Evolutionary conservation across 2,329 filamentous ascomycete genomes (phyloP).

Genomic region (Exophiala lecanii-corni): DNA sequence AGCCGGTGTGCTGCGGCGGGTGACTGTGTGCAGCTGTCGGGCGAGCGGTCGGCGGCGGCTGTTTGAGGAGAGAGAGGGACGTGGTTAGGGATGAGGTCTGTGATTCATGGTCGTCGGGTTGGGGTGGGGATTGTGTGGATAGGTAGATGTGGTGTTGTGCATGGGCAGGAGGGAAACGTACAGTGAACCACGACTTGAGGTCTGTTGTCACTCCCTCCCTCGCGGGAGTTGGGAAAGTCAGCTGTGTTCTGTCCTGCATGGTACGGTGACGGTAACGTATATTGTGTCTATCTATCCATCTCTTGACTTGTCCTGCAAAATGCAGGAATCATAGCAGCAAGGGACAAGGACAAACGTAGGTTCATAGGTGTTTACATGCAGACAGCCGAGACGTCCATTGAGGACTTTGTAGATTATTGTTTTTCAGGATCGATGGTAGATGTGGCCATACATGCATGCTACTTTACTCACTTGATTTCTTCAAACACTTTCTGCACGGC

Average conservation of each 20-base stretch:
- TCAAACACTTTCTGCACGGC: slow-evolving; percentile 47
- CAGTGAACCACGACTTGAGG: slow-evolving; percentile 78
- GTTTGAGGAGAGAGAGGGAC: slow-evolving; percentile 1
- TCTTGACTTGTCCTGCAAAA: too few relatives aligned
- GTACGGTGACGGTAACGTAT: too few relatives aligned
- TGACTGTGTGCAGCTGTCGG: slow-evolving; percentile 77
- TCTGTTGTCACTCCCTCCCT: slow-evolving; percentile 44
- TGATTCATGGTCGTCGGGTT: too few relatives aligned
- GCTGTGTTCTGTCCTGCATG: slow-evolving; percentile 5
- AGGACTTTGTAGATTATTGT: too few relatives aligned
- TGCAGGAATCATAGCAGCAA: too few relatives aligned
- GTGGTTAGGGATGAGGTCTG: background rate
- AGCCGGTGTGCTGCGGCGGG: slow-evolving; percentile 68
- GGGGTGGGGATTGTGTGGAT: background rate
- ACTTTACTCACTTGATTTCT: slow-evolving; percentile 48
- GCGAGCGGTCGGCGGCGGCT: slow-evolving; percentile 84
- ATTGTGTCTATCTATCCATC: too few relatives aligned
- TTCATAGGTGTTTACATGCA: too few relatives aligned
- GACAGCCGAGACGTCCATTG: too few relatives aligned
- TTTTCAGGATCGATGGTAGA: too few relatives aligned
- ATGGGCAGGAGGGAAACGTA: too few relatives aligned
- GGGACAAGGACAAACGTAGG: too few relatives aligned
- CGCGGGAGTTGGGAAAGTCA: slow-evolving; percentile 1
- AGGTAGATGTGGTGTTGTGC: slow-evolving; percentile 19
- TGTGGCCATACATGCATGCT: too few relatives aligned